Base-by-base conservation (phyloP, 768 basidiomycete genomes). In the Kwoniella europaea region DNA sequence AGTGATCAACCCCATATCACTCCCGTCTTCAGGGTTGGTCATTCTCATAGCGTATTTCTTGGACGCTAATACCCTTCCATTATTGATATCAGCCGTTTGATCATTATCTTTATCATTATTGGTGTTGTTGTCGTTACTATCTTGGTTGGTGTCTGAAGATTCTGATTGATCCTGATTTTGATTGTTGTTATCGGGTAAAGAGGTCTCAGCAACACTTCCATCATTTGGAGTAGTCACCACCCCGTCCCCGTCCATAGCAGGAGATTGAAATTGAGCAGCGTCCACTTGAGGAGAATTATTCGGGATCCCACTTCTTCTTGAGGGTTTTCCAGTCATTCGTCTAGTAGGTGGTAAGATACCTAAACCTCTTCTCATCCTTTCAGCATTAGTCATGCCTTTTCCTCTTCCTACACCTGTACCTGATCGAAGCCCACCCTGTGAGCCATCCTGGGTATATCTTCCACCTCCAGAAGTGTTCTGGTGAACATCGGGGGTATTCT, bases 341-440 rank as follows among this genome's bases (percentile, higher is more conserved):
- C 71, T 71, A 41, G 77, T 78, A 41, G 77, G 77, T 6, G 77
- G 72, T n/a, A 75, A 60, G 10, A 74, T 75, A 24, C 71, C 70
- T 13, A 78, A 46, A 60, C 77, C 77, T 42, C 67, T 59, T 35
- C 70, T 68, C 29, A 78, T 57, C 35, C 77, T 50, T 35, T 78
- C 72, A 13, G 71, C 77, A 68, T 78, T 78, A 22, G 77, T 78
- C 62, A 70, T 44, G 3, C 67, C 67, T 57, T 68, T 62, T 18
- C 60, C 63, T 53, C 60, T 44, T 18, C 61, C 67, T 15, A 67
- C 44, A 43, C 67, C 67, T 29, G 50, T 44, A 42, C n/a, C 29
- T 16, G 22, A 13, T 29, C 61, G 13, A 43, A 46, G 9, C 10
- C 41, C 42, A 12, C 41, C 22, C 15, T 29, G 16, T 61, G 15